These are phyloP conservation scores for Myxozyma neotropica DNA, from an alignment of 805 yeast species.

Conservation along the genomic window DNA sequence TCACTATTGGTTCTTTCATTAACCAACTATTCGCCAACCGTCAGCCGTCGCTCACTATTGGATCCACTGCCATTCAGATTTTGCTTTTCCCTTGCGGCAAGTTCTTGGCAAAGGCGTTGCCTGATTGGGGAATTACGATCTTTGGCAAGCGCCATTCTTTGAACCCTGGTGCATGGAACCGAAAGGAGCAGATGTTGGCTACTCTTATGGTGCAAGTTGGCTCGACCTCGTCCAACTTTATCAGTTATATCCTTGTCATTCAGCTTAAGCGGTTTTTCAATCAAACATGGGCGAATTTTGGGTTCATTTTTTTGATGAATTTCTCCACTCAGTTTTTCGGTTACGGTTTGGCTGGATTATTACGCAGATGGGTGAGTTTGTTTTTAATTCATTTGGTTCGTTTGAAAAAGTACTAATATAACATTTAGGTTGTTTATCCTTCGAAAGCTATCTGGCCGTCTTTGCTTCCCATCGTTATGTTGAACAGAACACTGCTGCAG, in stretches of 20 bases:
- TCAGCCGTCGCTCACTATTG: slow-evolving; percentile 57
- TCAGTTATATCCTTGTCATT: slow-evolving; percentile 46
- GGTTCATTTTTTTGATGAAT: slow-evolving; percentile 57
- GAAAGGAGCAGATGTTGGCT: slow-evolving; percentile 63
- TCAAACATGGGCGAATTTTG: slow-evolving; percentile 45
- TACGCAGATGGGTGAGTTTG: slow-evolving; percentile 51
- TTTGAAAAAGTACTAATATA: not conserved
- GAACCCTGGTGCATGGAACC: slow-evolving; percentile 63
- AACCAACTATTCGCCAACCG: slow-evolving; percentile 60
- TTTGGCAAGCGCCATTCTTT: slow-evolving; percentile 46
- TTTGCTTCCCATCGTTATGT: slow-evolving; percentile 51
- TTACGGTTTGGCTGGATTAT: slow-evolving; percentile 65
- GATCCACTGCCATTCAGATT: slow-evolving; percentile 67
- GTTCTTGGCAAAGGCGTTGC: slow-evolving; percentile 28
- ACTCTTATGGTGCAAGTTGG: slow-evolving; percentile 45
- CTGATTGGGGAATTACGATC: slow-evolving; percentile 28
- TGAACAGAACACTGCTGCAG: slow-evolving; percentile 53
- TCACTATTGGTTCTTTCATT: slow-evolving; percentile 59
- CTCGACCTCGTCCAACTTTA: slow-evolving; percentile 42
- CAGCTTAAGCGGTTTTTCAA: slow-evolving; percentile 25
- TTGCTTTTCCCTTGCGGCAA: slow-evolving; percentile 62
- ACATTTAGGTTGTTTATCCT: slow-evolving; percentile 13
- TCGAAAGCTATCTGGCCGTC: slow-evolving; percentile 63
- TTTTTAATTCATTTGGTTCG: slow-evolving; percentile 43
- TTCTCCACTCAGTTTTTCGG: slow-evolving; percentile 65